Percentiles rank a stretch among this genome's conserved stretches.
phyloP scores from a whole-genome alignment of 805 yeast genomes.

The Ogataea nitratoaversa region DNA sequence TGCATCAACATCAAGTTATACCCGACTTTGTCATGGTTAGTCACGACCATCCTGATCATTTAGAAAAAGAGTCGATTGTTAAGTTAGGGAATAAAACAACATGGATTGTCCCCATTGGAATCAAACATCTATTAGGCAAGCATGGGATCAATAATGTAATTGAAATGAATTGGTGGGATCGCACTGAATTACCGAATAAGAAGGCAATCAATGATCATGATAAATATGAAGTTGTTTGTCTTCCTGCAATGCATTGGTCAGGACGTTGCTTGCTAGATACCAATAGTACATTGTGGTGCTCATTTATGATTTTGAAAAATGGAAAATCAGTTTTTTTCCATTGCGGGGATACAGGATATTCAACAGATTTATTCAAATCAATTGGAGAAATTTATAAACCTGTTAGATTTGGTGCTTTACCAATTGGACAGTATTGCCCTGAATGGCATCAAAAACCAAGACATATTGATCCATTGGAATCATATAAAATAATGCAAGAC shows the following conservation, averaged over 20 bases:
- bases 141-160: slow-evolving; percentile 57
- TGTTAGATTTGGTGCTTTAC: slow-evolving; percentile 65
- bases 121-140: slow-evolving; percentile 53
- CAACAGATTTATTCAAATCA: slow-evolving; percentile 63
- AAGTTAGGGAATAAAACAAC: slow-evolving; percentile 54
- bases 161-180: slow-evolving; percentile 95
- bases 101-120: slow-evolving; percentile 89
- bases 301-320: slow-evolving; percentile 65
- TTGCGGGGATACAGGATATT: slow-evolving; percentile 94
- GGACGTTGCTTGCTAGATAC: slow-evolving; percentile 81
- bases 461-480: slow-evolving; percentile 80
- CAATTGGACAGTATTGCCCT: slow-evolving; percentile 95
- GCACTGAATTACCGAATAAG: slow-evolving; percentile 33
- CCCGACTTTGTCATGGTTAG: slow-evolving; percentile 77
- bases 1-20: slow-evolving; percentile 26
- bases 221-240: slow-evolving; percentile 73
- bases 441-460: slow-evolving; percentile 91
- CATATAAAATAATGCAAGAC: slow-evolving; percentile 61
- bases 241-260: slow-evolving; percentile 98
- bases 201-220: slow-evolving; percentile 31
- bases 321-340: slow-evolving; percentile 76
- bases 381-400: slow-evolving; percentile 65
- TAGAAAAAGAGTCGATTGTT: slow-evolving; percentile 60
- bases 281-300: slow-evolving; percentile 83
- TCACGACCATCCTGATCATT: slow-evolving; percentile 94